Evolutionary conservation across 2,329 filamentous ascomycete species (phyloP), one percentile per base, ranked within the genome.

Genomic region (Nothopassalora personata): DNA sequence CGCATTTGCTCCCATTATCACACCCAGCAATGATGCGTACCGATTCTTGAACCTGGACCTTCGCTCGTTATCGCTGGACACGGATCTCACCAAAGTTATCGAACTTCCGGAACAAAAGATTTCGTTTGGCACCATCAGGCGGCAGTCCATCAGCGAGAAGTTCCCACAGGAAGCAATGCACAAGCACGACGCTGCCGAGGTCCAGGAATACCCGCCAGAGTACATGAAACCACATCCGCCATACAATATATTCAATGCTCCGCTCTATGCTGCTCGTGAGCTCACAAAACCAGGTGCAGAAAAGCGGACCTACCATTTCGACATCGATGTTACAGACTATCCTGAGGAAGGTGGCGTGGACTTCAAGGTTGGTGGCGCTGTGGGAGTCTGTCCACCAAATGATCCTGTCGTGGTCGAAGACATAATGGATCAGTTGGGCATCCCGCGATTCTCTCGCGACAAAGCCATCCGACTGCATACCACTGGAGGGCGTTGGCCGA

Each of bases 271-370:
- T 68, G 85, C 91, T 2, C 87, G 94, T 57, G 91, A 96, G 75
- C 78, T 99, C 71, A 99, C 94, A 11, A 88, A 85, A 72, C 80
- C 84, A 27, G 93, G 93, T 23, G 94, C 94, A 5, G 91, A 96
- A 80, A 99, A 99, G 83, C 84, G 93, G 61, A 99, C 94, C 0
- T 96, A 93, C 74, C 94, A 99, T 75, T 97, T 97, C 69, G 94
- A 97, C 69, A 85, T 99, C 48, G 94, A 99, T 69, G 88, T 99
- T 53, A 97, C 93, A 52, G 88, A 96, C 72, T 99, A 99, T 69
- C 91, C 94, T 0, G 83, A 85, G 19, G 91, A 95, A 76, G 82
- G 83, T 57, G 88, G 89, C 56, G 86, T 92, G 5, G 94, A 97
- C 71, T 99, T 97, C 81, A 92, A 93, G 72, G 94, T 99, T 18